These are phyloP conservation scores for Eucalyptus pumila DNA, from an alignment of 345 rosid genomes.

Conservation along the genomic window DNA sequence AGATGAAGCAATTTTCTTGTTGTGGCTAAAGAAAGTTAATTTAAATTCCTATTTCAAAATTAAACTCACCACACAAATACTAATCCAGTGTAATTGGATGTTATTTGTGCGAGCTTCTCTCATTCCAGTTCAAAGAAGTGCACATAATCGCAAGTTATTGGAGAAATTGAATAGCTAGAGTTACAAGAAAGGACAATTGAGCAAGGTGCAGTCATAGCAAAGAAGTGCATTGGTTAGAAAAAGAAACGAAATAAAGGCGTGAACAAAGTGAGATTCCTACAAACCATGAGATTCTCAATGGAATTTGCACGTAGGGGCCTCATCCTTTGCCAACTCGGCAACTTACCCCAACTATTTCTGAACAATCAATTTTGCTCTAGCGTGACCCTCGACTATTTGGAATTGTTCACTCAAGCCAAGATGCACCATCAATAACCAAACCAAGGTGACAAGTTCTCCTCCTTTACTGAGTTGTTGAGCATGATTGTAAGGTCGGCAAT, in stretches of 20 bases:
- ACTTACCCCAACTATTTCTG: background rate
- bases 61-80: fast-evolving
- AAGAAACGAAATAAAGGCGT: background rate
- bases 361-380: background rate
- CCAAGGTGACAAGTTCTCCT: background rate
- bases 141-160: fast-evolving
- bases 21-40: background rate
- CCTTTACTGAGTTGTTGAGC: background rate
- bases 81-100: background rate
- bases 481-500: background rate
- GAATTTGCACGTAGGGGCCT: fast-evolving
- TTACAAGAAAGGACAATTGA: background rate
- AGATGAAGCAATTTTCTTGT: background rate
- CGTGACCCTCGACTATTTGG: background rate
- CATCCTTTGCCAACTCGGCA: background rate
- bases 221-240: background rate
- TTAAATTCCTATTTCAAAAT: background rate
- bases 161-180: background rate
- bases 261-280: background rate
- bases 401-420: background rate
- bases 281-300: background rate
- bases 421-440: background rate
- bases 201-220: background rate
- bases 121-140: fast-evolving
- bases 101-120: background rate